Evolutionary conservation across 371 early-diverging fungal species (phyloP), one percentile per base, ranked within the genome.

Genomic region (Mortierella sp.): DNA sequence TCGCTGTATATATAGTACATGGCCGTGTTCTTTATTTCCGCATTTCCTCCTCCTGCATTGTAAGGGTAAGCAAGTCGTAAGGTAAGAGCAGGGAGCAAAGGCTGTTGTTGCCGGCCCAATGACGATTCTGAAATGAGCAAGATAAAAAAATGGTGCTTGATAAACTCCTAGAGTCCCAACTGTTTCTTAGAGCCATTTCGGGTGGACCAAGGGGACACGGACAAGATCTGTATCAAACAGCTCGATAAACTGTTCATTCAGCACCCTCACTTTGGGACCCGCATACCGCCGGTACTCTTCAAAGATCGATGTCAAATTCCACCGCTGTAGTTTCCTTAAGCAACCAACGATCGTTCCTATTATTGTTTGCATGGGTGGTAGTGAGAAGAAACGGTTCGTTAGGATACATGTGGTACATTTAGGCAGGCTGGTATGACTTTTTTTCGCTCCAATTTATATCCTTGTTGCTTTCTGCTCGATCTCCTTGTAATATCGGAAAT

Each of bases 291-390:
- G 92, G 88, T 99, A 99, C 84, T 99, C 99, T 87, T 98, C 98
- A 89, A 99, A 98, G 31, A 99, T 99, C 21, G 97, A 95, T 19
- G 99, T 97, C 83, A 99, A 89, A 87, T 98, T 99, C 99, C 99
- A 99, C 45, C 95, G 91, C 85, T 99, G 99, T 54, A 99, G 91
- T 88, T 99, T 99, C 79, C 99, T 92, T 88, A 99, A 88, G 80
- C 99, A 99, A 24, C 99, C 99, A 14, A 98, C 97, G 79, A 99
- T 96, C 0, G 99, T 98, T 26, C 97, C 96, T 96, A 79, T 38
- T 38, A 42, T 47, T 52, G 19, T 73, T 58, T 57, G 57, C 16
- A 1, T n/a, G 3, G 57, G 7, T 57, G 50, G 14, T 50, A 50
- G n/a, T 42, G 4, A 60, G 28, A 48, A 58, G n/a, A 16, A 16